phyloP scores from a whole-genome alignment of 1,284 basidiomycete species.

The Rhodotorula sp. region DNA sequence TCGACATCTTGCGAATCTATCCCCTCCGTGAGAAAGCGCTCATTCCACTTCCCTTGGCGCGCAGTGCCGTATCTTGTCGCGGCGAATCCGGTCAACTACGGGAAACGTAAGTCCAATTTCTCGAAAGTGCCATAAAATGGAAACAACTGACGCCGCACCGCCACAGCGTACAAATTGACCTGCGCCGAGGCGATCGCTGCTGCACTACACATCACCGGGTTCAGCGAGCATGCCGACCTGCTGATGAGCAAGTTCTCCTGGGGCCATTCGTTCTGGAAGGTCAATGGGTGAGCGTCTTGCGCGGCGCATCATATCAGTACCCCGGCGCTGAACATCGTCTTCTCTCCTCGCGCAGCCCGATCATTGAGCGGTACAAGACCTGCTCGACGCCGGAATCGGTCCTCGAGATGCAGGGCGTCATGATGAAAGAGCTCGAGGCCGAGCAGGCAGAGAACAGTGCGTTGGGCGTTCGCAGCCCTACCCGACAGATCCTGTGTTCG shows the following conservation, averaged over 20 bases:
- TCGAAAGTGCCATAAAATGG: no score
- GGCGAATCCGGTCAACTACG: constrained; percentile 92
- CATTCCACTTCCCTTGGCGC: neutral
- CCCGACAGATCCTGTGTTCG: neutral
- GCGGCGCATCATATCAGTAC: neutral
- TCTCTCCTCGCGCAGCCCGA: constrained; percentile 50
- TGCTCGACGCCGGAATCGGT: constrained; percentile 69
- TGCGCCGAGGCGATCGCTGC: constrained; percentile 82
- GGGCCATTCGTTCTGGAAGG: constrained; percentile 78
- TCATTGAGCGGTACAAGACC: constrained; percentile 69
- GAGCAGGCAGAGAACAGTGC: constrained; percentile 60
- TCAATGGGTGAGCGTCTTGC: constrained; percentile 63
- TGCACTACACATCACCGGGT: constrained; percentile 86
- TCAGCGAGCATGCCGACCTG: constrained; percentile 72
- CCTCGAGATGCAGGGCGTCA: constrained; percentile 63
- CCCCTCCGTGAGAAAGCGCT: no score
- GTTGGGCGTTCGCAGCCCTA: neutral
- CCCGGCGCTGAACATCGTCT: neutral
- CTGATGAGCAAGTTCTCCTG: constrained; percentile 79
- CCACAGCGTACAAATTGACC: constrained; percentile 44
- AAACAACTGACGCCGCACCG: neutral
- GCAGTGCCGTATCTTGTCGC: constrained; percentile 88
- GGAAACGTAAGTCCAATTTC: constrained; percentile 64
- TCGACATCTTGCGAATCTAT: neutral
- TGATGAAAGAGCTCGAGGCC: constrained; percentile 71